A percentile compares a stretch with the other conserved stretches of the same genome.
Conservation (phyloP, 306 rosid species). For the Leucaena leucocephala region DNA sequence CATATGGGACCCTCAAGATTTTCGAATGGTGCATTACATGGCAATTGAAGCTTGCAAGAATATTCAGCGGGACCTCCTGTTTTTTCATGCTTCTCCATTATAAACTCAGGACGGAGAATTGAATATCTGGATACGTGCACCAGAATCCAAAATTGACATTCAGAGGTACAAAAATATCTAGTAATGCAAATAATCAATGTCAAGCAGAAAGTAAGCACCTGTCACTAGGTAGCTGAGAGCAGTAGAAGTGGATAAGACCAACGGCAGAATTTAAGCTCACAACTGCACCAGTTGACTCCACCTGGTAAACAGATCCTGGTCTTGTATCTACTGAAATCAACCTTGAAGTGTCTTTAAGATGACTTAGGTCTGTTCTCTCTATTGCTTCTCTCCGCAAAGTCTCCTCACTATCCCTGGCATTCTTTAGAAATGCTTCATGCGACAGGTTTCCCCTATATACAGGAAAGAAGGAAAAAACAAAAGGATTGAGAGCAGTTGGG, state of each 20-base stretch:
- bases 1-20: conserved; percentile 92
- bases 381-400: conserved; percentile 94
- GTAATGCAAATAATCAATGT: conserved; percentile 27
- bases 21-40: conserved; percentile 99
- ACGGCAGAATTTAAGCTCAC: conserved; percentile 99
- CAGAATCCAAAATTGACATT: conserved; percentile 27
- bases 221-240: conserved; percentile 99
- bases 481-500: background rate
- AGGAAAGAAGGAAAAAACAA: background rate
- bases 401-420: conserved; percentile 97
- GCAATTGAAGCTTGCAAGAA: conserved; percentile 99
- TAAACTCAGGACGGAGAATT: conserved; percentile 96
- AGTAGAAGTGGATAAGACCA: conserved; percentile 94
- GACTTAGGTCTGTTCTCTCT: conserved; percentile 97
- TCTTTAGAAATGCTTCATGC: conserved; percentile 93
- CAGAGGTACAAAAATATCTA: conserved; percentile 3
- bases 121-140: conserved; percentile 66
- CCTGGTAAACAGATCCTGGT: conserved; percentile 92
- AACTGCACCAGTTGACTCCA: conserved; percentile 95
- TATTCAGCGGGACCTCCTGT: conserved; percentile 81
- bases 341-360: conserved; percentile 84
- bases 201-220: conserved; percentile 56
- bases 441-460: conserved; percentile 79
- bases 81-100: conserved; percentile 91
- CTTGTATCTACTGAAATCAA: conserved; percentile 77